phyloP scores from a whole-genome alignment of 1,284 basidiomycete species.

The Cutaneotrichosporon daszewskae region DNA sequence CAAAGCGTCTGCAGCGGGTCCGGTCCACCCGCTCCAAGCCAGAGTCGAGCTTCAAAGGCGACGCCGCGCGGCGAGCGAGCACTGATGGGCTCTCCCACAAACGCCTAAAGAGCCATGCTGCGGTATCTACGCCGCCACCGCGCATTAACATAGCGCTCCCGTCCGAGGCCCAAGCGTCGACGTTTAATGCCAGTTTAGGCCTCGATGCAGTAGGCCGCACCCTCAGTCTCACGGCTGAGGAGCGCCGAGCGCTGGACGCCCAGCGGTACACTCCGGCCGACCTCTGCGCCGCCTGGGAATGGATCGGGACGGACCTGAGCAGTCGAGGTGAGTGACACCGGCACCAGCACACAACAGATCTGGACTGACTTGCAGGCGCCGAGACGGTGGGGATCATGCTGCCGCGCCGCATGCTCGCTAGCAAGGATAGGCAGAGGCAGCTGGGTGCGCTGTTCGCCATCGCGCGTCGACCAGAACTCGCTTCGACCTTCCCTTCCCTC shows the following conservation, averaged over 20 bases:
- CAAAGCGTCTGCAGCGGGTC: conserved; percentile 6
- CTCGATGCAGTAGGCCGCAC: conserved; percentile 25
- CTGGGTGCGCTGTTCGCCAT: conserved; percentile 26
- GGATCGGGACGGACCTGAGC: conserved; percentile 28
- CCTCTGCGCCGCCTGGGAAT: conserved; percentile 28
- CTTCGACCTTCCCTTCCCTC: conserved; percentile 25
- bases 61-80: conserved; percentile 13
- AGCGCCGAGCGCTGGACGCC: conserved; percentile 22
- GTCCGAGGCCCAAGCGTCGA: conserved; percentile 7
- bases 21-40: conserved; percentile 2
- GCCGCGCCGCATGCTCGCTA: conserved; percentile 16
- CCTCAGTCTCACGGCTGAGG: conserved; percentile 19
- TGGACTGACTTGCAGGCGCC: conserved; percentile 13
- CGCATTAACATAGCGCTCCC: conserved; percentile 16
- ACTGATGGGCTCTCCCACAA: conserved; percentile 7
- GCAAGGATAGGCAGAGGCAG: conserved; percentile 23
- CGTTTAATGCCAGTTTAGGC: conserved; percentile 14
- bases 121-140: conserved; percentile 2
- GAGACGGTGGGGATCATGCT: conserved; percentile 32
- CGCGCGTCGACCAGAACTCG: conserved; percentile 19
- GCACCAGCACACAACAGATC: neutral
- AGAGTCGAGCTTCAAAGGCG: neutral
- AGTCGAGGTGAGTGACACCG: conserved; percentile 22
- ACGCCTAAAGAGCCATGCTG: neutral
- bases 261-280: conserved; percentile 24